phyloP scores from a whole-genome alignment of 805 yeast species.

The Phaffomyces thermotolerans region DNA sequence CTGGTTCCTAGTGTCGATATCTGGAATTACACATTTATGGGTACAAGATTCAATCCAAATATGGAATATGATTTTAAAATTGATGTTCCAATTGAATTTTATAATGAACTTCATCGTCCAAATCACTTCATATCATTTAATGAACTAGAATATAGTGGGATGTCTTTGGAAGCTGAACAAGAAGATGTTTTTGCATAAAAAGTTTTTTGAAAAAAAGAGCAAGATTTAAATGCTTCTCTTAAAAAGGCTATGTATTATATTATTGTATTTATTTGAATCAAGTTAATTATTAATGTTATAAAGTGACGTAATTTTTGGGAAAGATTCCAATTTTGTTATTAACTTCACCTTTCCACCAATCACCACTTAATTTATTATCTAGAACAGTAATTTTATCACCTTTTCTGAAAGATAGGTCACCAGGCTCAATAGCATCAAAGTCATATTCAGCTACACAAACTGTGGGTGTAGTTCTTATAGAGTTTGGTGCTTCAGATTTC shows the following conservation, averaged over 20 bases:
- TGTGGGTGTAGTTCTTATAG: constrained; percentile 12
- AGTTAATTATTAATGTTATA: not conserved
- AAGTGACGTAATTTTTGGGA: constrained; percentile 17
- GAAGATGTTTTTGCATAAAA: constrained; percentile 50
- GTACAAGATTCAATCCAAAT: constrained; percentile 72
- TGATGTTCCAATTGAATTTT: constrained; percentile 76
- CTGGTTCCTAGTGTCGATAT: constrained; percentile 75
- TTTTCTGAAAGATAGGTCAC: constrained; percentile 36
- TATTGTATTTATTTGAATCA: not conserved
- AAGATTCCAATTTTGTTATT: constrained; percentile 16
- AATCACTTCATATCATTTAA: constrained; percentile 74
- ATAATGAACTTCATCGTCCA: constrained; percentile 83
- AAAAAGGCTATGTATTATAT: too few relatives aligned
- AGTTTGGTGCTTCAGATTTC: constrained; percentile 1
- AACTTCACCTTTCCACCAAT: constrained; percentile 22
- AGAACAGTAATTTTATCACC: constrained; percentile 39
- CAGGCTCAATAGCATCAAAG: constrained; percentile 29
- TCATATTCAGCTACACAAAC: constrained; percentile 34
- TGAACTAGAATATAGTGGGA: constrained; percentile 46
- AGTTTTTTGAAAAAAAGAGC: not conserved
- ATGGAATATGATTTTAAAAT: constrained; percentile 55
- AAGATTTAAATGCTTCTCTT: too few relatives aligned
- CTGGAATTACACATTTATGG: constrained; percentile 91
- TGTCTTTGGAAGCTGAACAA: constrained; percentile 55
- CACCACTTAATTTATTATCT: constrained; percentile 14